phyloP scores from a whole-genome alignment of 805 yeast genomes.

The Metschnikowia lochheadii region DNA sequence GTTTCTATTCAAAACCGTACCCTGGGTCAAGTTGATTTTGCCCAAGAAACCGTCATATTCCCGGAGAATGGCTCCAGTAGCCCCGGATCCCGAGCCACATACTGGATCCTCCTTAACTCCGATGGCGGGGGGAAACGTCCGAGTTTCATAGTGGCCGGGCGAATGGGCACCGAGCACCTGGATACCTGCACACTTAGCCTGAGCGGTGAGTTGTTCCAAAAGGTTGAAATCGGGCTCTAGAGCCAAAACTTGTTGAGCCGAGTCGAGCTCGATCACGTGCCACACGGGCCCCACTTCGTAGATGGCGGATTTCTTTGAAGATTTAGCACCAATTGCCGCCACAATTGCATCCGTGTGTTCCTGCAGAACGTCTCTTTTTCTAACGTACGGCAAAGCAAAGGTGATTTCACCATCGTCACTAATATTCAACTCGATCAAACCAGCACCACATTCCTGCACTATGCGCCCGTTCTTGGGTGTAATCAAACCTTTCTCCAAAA shows the following conservation, averaged over 20 bases:
- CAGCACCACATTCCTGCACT: conserved; percentile 45
- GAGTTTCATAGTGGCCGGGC: conserved; percentile 25
- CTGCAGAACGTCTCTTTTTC: conserved; percentile 8
- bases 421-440: conserved; percentile 34
- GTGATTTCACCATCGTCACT: conserved; percentile 14
- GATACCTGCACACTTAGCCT: conserved; percentile 23
- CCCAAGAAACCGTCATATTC: conserved; percentile 8
- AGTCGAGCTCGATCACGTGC: conserved; percentile 34
- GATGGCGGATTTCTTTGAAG: conserved; percentile 21
- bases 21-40: conserved; percentile 12
- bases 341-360: conserved; percentile 7
- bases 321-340: conserved; percentile 8
- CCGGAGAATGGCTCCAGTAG: conserved; percentile 23
- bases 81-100: conserved; percentile 48
- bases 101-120: conserved; percentile 50
- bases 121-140: conserved; percentile 40
- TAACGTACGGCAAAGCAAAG: conserved; percentile 28
- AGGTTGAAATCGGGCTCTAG: conserved; percentile 28
- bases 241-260: conserved; percentile 28
- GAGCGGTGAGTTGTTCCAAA: conserved; percentile 11
- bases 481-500: conserved; percentile 35
- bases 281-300: conserved; percentile 47
- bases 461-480: conserved; percentile 24
- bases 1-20: conserved; percentile 33
- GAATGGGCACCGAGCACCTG: conserved; percentile 34